Base-by-base conservation (phyloP, 352 stramenopile species). In the Phytophthora pini region DNA sequence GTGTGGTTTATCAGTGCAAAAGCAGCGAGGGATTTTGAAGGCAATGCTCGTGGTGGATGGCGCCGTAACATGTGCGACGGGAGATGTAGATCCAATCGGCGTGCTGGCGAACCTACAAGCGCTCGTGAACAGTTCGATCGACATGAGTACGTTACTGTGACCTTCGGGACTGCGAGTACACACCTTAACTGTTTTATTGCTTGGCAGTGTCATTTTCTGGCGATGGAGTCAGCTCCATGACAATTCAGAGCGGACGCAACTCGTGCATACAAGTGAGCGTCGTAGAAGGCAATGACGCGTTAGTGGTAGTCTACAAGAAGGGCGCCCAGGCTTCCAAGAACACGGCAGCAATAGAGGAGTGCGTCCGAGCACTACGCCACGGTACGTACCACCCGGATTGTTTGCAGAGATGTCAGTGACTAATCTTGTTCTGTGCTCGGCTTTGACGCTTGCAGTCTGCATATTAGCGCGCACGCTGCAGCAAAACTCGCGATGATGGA, bases 221-320 rank as follows among this genome's bases (percentile, higher is more conserved):
- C 2, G 87, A 96, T 49, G 83, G 76, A 20, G 86, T 93, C 9
- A 88, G 88, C 44, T 90, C 86, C 46, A 87, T 97, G 68, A 94
- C 88, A n/a, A 85, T 98, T 34, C 88, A 97, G 61, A 93, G 80
- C 62, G 87, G 72, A 17, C 78, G 87, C 6, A 94, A 93, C 27
- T 93, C 86, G 40, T 90, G 88, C 44, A 94, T 97, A 61, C 82
- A 97, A 63, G 82, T 98, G 46, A 89, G 88, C 61, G 83, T 86
- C 27, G 87, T 98, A 31, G 82, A 95, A 54, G 84, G 73, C 39
- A 81, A 65, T 52, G 84, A 88, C 46, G 89, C 88, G 26, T 70
- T 81, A 51, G 70, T 98, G 22, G 90, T 98, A 53, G 86, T 96
- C 39, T 94, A 95, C 71, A 94, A 92, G 72, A 96, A 97, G 63